A percentile compares a stretch with the other conserved stretches of the same genome.
These are phyloP conservation scores for Boletus barrowsii DNA, from an alignment of 768 basidiomycete species.

Conservation along the genomic window DNA sequence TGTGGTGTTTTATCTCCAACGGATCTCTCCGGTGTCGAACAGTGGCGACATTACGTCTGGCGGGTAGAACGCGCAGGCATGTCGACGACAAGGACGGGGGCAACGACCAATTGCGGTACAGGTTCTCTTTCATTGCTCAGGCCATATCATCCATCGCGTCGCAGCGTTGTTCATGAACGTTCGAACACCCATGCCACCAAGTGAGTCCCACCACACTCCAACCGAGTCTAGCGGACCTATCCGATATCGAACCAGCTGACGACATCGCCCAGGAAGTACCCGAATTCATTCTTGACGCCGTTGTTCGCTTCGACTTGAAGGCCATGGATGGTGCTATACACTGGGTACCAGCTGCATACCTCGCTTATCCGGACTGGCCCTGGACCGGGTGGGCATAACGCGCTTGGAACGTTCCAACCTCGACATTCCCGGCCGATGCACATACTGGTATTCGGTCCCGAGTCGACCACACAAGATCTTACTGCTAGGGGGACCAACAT, in stretches of 20 bases:
- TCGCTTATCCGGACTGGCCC: no score
- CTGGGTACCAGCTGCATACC: not conserved
- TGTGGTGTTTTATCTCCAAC: no score
- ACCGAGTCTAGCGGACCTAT: not conserved
- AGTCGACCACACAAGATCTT: not conserved
- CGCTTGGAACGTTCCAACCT: not conserved
- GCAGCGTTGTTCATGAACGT: not conserved
- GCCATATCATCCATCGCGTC: not conserved
- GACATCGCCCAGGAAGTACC: not conserved
- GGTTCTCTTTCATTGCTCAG: constrained; percentile 3
- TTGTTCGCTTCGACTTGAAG: not conserved
- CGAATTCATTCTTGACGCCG: not conserved
- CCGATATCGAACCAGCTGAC: not conserved
- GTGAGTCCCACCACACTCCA: no score
- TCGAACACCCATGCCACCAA: no score
- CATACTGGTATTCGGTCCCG: constrained; percentile 3
- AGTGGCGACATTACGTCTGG: not conserved
- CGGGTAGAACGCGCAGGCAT: not conserved
- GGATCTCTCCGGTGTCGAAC: no score
- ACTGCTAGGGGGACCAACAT: not conserved
- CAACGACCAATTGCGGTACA: not conserved
- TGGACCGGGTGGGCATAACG: not conserved
- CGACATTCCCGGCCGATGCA: not conserved
- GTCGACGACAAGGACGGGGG: not conserved
- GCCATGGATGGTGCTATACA: no score